Percentiles rank a stretch among this genome's conserved stretches.
These are phyloP conservation scores for Epichloe brachyelytri DNA, from an alignment of 2,329 filamentous ascomycete species.

Conservation along the genomic window DNA sequence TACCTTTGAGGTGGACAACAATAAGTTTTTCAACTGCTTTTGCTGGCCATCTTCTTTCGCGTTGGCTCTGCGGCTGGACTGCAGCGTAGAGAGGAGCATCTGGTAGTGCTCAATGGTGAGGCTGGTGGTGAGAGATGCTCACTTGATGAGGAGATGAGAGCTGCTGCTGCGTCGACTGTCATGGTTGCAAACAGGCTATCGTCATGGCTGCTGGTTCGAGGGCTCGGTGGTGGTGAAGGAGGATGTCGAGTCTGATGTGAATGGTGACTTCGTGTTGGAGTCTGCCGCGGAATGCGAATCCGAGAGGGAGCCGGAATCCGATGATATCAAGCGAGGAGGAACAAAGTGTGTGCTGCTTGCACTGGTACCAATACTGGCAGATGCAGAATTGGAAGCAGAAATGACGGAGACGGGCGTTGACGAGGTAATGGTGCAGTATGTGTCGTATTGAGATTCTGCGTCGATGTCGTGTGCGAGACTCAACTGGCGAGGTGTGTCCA, in stretches of 20 bases:
- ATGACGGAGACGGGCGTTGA: neutral
- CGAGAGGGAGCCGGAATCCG: neutral
- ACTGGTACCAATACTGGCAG: neutral
- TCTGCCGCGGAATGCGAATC: neutral
- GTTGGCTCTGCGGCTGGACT: neutral
- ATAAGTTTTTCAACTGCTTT: constrained; percentile 21
- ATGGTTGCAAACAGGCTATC: constrained; percentile 7
- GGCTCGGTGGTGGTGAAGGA: neutral
- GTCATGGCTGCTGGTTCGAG: constrained; percentile 4
- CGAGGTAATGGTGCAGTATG: neutral
- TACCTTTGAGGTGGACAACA: constrained; percentile 27
- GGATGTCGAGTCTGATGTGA: neutral
- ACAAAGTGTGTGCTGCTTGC: neutral
- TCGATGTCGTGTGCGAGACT: constrained; percentile 3
- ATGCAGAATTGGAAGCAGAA: neutral
- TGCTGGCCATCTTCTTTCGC: neutral
- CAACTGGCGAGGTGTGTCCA: neutral
- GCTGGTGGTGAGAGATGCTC: neutral
- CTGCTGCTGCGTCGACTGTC: constrained; percentile 5
- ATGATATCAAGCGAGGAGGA: neutral
- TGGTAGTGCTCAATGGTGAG: neutral
- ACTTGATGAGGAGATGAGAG: constrained; percentile 4
- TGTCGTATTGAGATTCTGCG: constrained; percentile 3
- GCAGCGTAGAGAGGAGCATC: neutral
- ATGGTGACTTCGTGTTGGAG: neutral